A percentile compares a stretch with the other conserved stretches of the same genome.
Evolutionary conservation across 352 stramenopile species (phyloP).

Genomic region (Elongisporangium senticosum): DNA sequence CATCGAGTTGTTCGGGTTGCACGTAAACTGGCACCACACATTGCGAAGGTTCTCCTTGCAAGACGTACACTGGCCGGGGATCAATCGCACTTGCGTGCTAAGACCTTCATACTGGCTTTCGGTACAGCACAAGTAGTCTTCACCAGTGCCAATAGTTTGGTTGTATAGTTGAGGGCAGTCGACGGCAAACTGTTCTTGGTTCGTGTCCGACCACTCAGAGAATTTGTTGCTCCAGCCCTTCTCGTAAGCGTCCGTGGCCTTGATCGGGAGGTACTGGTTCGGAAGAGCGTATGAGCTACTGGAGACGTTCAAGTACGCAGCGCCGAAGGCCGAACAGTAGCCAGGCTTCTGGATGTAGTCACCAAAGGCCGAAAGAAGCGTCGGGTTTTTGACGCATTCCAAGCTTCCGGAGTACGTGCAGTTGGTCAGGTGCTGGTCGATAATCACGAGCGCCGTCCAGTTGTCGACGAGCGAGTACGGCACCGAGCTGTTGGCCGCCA

Average conservation of each 20-base stretch:
- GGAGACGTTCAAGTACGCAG: constrained; percentile 47
- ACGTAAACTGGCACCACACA: constrained; percentile 77
- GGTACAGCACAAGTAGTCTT: constrained; percentile 72
- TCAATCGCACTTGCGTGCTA: constrained; percentile 50
- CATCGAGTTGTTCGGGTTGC: constrained; percentile 72
- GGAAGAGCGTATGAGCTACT: constrained; percentile 24
- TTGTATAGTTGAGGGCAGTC: constrained; percentile 74
- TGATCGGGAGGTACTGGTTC: constrained; percentile 66
- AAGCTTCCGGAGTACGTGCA: constrained; percentile 64
- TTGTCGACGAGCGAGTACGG: constrained; percentile 33
- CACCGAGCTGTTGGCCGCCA: constrained; percentile 15
- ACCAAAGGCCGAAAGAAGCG: constrained; percentile 36
- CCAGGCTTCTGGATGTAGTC: constrained; percentile 41
- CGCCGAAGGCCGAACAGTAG: constrained; percentile 60
- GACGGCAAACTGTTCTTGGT: constrained; percentile 55
- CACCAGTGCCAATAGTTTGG: constrained; percentile 31
- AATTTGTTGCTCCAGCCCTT: constrained; percentile 69
- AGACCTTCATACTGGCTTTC: constrained; percentile 66
- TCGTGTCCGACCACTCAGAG: constrained; percentile 50
- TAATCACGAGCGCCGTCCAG: constrained; percentile 22
- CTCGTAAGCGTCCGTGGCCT: constrained; percentile 37
- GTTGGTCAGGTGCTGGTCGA: constrained; percentile 43
- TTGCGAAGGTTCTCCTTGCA: constrained; percentile 76
- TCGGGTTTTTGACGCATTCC: constrained; percentile 54
- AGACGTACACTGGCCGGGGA: constrained; percentile 50